Percentiles rank a stretch among this genome's conserved stretches.
These are phyloP conservation scores for Pseudogymnoascus sp. DNA, from an alignment of 2,329 filamentous ascomycete genomes.

Conservation along the genomic window DNA sequence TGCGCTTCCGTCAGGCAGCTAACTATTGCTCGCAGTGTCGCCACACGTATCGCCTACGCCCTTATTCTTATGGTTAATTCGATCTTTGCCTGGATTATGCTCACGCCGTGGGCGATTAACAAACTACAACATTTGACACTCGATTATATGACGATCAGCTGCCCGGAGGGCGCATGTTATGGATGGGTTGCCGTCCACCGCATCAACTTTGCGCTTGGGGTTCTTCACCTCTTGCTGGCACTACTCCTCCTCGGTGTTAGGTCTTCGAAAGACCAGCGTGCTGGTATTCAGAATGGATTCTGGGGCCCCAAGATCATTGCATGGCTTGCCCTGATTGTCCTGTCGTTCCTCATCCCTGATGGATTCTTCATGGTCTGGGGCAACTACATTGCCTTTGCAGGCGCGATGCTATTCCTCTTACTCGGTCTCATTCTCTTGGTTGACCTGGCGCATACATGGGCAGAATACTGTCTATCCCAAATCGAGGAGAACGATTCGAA, in stretches of 20 bases:
- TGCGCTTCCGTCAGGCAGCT: slow-evolving; percentile 14
- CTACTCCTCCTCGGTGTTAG: slow-evolving; percentile 78
- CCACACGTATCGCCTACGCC: slow-evolving; percentile 93
- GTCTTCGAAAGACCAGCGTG: slow-evolving; percentile 79
- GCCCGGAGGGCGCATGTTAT: slow-evolving; percentile 82
- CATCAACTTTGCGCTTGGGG: slow-evolving; percentile 93
- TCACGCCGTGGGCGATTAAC: slow-evolving; percentile 96
- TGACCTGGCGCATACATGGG: slow-evolving; percentile 93
- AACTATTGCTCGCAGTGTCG: slow-evolving; percentile 55
- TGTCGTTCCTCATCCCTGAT: slow-evolving; percentile 95
- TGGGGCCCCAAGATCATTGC: slow-evolving; percentile 94
- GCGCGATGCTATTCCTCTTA: slow-evolving; percentile 88
- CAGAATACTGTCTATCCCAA: slow-evolving; percentile 88
- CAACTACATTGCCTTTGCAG: slow-evolving; percentile 82
- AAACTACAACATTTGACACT: slow-evolving; percentile 88
- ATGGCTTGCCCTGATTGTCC: slow-evolving; percentile 79
- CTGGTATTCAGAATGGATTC: slow-evolving; percentile 91
- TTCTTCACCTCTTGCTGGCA: slow-evolving; percentile 86
- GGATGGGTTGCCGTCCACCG: slow-evolving; percentile 95
- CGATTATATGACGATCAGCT: slow-evolving; percentile 93
- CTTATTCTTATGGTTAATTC: slow-evolving; percentile 94
- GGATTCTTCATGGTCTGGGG: slow-evolving; percentile 93
- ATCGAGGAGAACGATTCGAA: slow-evolving; percentile 85
- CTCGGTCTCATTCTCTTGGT: slow-evolving; percentile 88
- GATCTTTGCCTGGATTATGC: slow-evolving; percentile 97